Conservation (phyloP, 2,329 filamentous ascomycete species). For the Phyllosticta citrichinensis region DNA sequence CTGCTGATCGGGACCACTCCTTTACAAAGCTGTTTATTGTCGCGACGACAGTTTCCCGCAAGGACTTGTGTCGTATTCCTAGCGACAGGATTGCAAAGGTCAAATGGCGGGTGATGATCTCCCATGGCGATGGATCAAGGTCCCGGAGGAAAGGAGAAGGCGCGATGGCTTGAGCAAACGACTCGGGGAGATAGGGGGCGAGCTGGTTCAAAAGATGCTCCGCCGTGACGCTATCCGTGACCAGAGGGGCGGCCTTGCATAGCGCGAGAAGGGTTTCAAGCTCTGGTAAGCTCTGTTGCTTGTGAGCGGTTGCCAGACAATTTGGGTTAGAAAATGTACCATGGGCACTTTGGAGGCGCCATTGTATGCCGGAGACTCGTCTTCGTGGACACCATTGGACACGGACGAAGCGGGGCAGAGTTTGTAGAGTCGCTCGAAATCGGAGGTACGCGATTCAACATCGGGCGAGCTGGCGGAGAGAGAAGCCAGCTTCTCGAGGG, state of each 20-base stretch:
- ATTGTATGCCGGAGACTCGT: neutral
- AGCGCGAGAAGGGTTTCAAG: constrained; percentile 85
- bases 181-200: constrained; percentile 74
- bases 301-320: neutral
- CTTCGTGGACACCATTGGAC: constrained; percentile 10
- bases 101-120: constrained; percentile 69
- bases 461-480: constrained; percentile 32
- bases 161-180: constrained; percentile 66
- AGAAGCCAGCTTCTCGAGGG: constrained; percentile 40
- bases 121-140: constrained; percentile 81
- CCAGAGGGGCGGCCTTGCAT: constrained; percentile 74
- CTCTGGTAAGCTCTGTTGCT: constrained; percentile 65
- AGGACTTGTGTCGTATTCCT: constrained; percentile 58
- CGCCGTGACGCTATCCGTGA: constrained; percentile 62
- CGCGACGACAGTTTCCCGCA: constrained; percentile 56
- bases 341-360: constrained; percentile 26
- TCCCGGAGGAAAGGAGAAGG: constrained; percentile 73
- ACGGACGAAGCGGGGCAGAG: constrained; percentile 18
- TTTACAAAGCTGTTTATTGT: constrained; percentile 64
- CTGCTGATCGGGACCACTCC: constrained; percentile 55
- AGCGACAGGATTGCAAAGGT: constrained; percentile 73
- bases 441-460: constrained; percentile 21
- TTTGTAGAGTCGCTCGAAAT: constrained; percentile 34
- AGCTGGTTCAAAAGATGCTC: constrained; percentile 71
- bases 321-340: constrained; percentile 16